phyloP scores from a whole-genome alignment of 306 rosid genomes.

The Medicago lupulina region DNA sequence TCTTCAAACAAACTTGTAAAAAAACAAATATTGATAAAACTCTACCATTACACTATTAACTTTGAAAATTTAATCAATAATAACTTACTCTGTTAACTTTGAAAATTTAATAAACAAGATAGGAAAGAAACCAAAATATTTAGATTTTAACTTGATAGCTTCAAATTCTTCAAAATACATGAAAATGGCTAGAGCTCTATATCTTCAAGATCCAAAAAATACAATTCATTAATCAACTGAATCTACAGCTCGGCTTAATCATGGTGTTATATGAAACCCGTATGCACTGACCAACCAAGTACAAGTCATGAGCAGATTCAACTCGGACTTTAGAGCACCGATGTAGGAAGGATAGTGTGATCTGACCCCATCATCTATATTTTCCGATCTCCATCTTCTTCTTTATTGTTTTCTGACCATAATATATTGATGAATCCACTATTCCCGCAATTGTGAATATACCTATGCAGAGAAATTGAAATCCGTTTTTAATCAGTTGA shows the following conservation, averaged over 20 bases:
- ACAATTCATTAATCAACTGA: constrained; percentile 29
- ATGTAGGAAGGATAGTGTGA: constrained; percentile 26
- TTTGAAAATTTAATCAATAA: background rate
- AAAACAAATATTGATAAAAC: too few relatives aligned
- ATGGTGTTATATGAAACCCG: constrained; percentile 13
- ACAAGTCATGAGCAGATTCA: constrained; percentile 30
- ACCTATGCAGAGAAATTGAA: constrained; percentile 51
- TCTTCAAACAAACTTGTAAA: too few relatives aligned
- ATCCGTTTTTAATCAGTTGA: constrained; percentile 32
- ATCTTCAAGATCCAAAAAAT: constrained; percentile 11
- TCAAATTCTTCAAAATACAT: constrained; percentile 26
- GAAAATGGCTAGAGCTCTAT: constrained; percentile 1
- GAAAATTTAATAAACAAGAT: background rate
- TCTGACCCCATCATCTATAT: constrained; percentile 46
- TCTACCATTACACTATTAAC: background rate
- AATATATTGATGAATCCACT: constrained; percentile 73
- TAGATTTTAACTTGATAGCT: constrained; percentile 2
- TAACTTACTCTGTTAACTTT: background rate
- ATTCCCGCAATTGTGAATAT: constrained; percentile 83
- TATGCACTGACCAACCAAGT: constrained; percentile 24
- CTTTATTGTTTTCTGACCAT: constrained; percentile 74
- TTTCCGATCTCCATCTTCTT: constrained; percentile 73
- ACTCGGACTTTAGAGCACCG: constrained; percentile 19
- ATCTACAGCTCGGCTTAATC: constrained; percentile 33
- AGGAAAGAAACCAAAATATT: background rate